Evolutionary conservation across 129 eudicot genomes (phyloP), one percentile per base, ranked within the genome.

Genomic region (Centrapalus pauciflorus): DNA sequence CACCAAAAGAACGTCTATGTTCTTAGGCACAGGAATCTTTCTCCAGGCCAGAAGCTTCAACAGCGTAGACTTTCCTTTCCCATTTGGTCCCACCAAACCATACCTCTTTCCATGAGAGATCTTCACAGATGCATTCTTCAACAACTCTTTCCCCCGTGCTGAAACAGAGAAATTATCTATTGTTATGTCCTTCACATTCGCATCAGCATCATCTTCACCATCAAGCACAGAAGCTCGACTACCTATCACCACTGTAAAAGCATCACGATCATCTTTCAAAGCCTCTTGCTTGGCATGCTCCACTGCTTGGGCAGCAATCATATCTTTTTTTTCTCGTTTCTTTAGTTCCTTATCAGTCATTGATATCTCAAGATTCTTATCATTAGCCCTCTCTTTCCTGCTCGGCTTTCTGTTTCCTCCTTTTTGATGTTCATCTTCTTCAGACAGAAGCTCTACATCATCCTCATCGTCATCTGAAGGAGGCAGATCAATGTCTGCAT

Each of bases 41-140:
- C 93, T 85, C 96, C 96, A 88, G 3, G 96, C 96, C 51, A 88
- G 88, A 61, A 88, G 96, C 83, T 88, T 88, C 50, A 84, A 73
- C 3, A 88, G 78, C 32, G 96, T 88, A n/a, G 96, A 88, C 72
- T 85, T 88, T 28, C 96, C 96, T 76, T 12, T 88, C 28, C 96
- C 96, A 41, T 88, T 88, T n/a, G 96, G 96, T 34, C 96, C 96
- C 56, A 88, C 87, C 61, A 88, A 68, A 17, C 96, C 93, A 49
- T 88, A 88, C 61, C 93, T 78, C 71, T 85, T 85, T 14, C 96
- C 96, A 69, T 88, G 96, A 50, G 96, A 85, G 27, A 88, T 88
- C 70, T 85, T 88, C 24, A 85, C 86, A 0, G 87, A 67, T 20
- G 92, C 68, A 74, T 88, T 88, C 78, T 85, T 88, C 33, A 88